phyloP scores from a whole-genome alignment of 176 grass and related monocot species.

The Cenchrus fungigraminus region DNA sequence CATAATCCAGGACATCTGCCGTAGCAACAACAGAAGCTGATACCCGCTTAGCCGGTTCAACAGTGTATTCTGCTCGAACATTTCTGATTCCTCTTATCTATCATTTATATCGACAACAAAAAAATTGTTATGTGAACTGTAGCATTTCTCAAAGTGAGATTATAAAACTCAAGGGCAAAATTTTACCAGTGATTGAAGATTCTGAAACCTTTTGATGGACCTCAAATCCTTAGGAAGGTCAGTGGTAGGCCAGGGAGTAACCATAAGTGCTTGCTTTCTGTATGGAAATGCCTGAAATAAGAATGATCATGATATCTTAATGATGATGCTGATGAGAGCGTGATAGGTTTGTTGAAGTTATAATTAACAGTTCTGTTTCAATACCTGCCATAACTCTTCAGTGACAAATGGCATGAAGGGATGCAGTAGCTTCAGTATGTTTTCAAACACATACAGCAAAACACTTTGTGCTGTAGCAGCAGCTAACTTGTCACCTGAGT shows the following conservation, averaged over 20 bases:
- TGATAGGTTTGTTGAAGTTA: constrained; percentile 9
- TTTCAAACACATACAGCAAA: constrained; percentile 97
- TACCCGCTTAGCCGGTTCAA: constrained; percentile 94
- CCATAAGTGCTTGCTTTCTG: constrained; percentile 81
- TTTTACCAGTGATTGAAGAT: constrained; percentile 92
- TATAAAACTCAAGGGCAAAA: constrained; percentile 28
- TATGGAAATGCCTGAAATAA: constrained; percentile 83
- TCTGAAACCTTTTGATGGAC: constrained; percentile 97
- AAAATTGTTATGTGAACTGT: constrained; percentile 37
- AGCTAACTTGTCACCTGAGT: constrained; percentile 66
- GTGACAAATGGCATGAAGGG: constrained; percentile 99
- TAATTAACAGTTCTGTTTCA: constrained; percentile 20
- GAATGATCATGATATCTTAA: constrained; percentile 32
- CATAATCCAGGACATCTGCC: constrained; percentile 76
- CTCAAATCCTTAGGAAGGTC: constrained; percentile 75
- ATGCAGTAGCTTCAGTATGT: constrained; percentile 89
- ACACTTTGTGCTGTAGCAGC: constrained; percentile 65
- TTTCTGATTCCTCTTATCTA: constrained; percentile 94
- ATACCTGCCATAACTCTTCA: constrained; percentile 99
- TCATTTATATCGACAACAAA: constrained; percentile 31
- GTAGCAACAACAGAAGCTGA: constrained; percentile 91
- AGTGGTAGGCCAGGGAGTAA: constrained; percentile 73
- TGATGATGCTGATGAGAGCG: constrained; percentile 4
- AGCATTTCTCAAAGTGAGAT: constrained; percentile 17
- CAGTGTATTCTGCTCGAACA: constrained; percentile 93